Percentiles rank a stretch among this genome's conserved stretches.
Evolutionary conservation across 768 basidiomycete species (phyloP).

Genomic region (Mycena leptocephala): DNA sequence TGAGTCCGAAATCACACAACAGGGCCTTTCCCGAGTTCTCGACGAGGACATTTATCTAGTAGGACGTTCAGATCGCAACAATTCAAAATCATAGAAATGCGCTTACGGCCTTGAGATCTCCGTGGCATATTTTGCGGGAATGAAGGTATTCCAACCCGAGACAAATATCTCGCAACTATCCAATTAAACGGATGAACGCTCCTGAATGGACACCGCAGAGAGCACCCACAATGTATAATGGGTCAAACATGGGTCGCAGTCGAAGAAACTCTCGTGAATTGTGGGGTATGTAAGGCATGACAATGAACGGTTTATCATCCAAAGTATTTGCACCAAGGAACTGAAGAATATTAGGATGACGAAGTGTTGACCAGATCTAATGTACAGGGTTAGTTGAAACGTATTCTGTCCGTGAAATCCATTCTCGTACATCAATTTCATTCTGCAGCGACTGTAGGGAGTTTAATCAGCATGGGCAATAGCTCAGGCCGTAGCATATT

Average conservation of each 20-base stretch:
- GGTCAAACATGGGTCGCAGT: background rate
- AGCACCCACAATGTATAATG: background rate
- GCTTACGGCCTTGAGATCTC: constrained; percentile 5
- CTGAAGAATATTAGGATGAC: constrained; percentile 83
- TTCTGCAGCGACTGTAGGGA: background rate
- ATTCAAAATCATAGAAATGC: background rate
- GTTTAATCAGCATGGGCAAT: background rate
- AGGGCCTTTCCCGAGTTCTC: background rate
- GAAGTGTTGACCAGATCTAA: constrained; percentile 52
- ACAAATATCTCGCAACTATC: constrained; percentile 3
- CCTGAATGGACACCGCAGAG: background rate
- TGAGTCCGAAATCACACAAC: constrained; percentile 13
- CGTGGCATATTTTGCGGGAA: constrained; percentile 3
- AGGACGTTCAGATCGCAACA: background rate
- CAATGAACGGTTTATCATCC: constrained; percentile 29
- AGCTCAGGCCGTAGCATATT: background rate
- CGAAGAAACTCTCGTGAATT: constrained; percentile 1
- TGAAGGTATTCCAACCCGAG: constrained; percentile 6
- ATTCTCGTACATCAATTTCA: background rate
- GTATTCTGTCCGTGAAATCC: background rate
- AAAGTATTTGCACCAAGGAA: constrained; percentile 24
- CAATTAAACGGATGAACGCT: background rate
- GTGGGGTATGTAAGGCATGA: constrained; percentile 16
- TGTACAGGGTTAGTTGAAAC: background rate
- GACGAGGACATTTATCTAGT: constrained; percentile 15